Evolutionary conservation across 257 asterid genomes (phyloP).

Genomic region (Agastache rugosa): DNA sequence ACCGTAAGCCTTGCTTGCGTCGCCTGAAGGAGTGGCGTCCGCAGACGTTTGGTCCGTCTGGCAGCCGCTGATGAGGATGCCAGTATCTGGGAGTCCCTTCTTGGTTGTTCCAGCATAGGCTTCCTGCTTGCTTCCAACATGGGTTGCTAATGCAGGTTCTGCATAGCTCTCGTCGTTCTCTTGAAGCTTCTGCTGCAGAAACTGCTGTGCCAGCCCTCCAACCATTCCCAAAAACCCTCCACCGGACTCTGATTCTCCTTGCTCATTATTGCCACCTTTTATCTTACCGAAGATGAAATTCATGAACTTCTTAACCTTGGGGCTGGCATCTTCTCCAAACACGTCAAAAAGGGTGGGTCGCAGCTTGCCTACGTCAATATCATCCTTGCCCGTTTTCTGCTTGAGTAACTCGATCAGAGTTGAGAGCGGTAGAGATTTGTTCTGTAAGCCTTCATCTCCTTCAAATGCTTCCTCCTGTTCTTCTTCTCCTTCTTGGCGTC

Average conservation of each 20-base stretch:
- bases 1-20: slow-evolving; percentile 71
- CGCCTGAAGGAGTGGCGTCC: slow-evolving; percentile 76
- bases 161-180: slow-evolving; percentile 71
- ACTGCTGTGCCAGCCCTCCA: slow-evolving; percentile 80
- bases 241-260: slow-evolving; percentile 48
- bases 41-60: slow-evolving; percentile 92
- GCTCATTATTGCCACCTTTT: slow-evolving; percentile 41
- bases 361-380: slow-evolving; percentile 87
- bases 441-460: slow-evolving; percentile 47
- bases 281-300: slow-evolving; percentile 76
- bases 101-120: slow-evolving; percentile 71
- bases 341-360: slow-evolving; percentile 86
- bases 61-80: slow-evolving; percentile 89
- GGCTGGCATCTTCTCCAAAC: slow-evolving; percentile 93
- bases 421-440: slow-evolving; percentile 79
- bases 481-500: slow-evolving; percentile 39
- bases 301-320: slow-evolving; percentile 97
- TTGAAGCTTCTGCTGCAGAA: slow-evolving; percentile 80
- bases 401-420: slow-evolving; percentile 83
- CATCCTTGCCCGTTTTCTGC: slow-evolving; percentile 92
- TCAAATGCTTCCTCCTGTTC: slow-evolving; percentile 41
- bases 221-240: slow-evolving; percentile 81
- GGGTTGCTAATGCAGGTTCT: slow-evolving; percentile 76
- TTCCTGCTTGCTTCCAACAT: slow-evolving; percentile 68
- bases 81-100: slow-evolving; percentile 64